A percentile compares a stretch with the other conserved stretches of the same genome.
Evolutionary conservation across 805 yeast species (phyloP).

Genomic region (Wickerhamiella cacticola): DNA sequence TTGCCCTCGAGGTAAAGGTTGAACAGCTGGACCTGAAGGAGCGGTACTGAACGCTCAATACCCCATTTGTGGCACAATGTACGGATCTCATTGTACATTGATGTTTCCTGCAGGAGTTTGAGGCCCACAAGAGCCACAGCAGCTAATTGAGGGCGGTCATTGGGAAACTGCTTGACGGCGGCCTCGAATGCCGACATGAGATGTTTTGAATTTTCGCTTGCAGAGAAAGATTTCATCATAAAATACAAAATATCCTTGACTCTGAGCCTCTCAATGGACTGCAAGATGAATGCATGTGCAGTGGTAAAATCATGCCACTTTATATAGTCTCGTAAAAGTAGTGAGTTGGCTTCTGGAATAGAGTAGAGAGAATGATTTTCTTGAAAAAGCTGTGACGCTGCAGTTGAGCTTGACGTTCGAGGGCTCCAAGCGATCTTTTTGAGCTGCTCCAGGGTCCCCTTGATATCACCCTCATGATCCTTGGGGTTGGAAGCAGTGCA

Average conservation of each 20-base stretch:
- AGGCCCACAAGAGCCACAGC: constrained; percentile 17
- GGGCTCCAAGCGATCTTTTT: neutral
- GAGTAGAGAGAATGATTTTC: constrained; percentile 1
- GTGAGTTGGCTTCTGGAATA: neutral
- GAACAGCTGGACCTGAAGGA: constrained; percentile 8
- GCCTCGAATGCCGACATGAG: constrained; percentile 15
- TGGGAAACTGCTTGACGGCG: constrained; percentile 1
- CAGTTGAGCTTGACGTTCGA: neutral
- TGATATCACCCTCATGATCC: constrained; percentile 15
- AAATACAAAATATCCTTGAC: constrained; percentile 14
- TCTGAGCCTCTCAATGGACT: constrained; percentile 11
- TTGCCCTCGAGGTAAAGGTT: neutral
- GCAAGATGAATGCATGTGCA: constrained; percentile 18
- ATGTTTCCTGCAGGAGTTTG: constrained; percentile 15
- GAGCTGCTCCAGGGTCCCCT: neutral
- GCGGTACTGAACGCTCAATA: neutral
- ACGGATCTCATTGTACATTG: neutral
- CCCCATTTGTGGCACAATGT: neutral
- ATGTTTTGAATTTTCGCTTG: constrained; percentile 16
- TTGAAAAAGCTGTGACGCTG: constrained; percentile 5
- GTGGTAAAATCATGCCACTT: constrained; percentile 18
- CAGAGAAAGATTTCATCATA: constrained; percentile 13
- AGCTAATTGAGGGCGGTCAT: constrained; percentile 7
- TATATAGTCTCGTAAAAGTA: constrained; percentile 16
- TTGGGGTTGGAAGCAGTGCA: neutral